phyloP scores from a whole-genome alignment of 2,329 filamentous ascomycete genomes.

The Incumbomyces delicatus region DNA sequence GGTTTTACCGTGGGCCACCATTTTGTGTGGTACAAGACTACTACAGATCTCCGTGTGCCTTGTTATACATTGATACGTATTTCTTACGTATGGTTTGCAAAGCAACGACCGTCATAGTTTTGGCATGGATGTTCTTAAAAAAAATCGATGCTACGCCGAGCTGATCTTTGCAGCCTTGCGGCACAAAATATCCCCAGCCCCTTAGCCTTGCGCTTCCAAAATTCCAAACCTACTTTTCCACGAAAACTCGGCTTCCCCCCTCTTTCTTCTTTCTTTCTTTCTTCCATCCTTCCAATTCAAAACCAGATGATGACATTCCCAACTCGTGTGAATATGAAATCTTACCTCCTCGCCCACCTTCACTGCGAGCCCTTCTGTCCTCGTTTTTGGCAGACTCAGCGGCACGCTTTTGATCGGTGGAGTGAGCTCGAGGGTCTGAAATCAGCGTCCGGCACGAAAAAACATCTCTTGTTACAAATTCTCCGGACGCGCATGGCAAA shows the following conservation, averaged over 20 bases:
- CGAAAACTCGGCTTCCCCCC: background rate
- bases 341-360: background rate
- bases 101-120: no score
- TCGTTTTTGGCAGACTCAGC: background rate
- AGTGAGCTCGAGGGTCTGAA: background rate
- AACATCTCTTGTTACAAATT: conserved; percentile 4
- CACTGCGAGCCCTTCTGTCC: background rate
- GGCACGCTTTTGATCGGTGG: background rate
- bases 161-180: no score
- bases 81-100: no score
- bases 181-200: no score
- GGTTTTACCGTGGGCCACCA: no score
- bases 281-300: conserved; percentile 3
- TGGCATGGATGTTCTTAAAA: no score
- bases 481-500: background rate
- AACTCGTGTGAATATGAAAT: conserved; percentile 1
- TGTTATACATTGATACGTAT: no score
- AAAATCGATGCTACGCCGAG: no score
- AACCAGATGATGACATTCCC: conserved; percentile 3
- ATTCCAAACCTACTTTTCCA: no score
- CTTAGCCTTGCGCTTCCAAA: no score
- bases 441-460: conserved; percentile 3
- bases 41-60: no score
- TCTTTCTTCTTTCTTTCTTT: background rate
- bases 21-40: no score